Percentiles rank a stretch among this genome's conserved stretches.
Evolutionary conservation across 192 early-diverging fungal species (phyloP).

Genomic region (Backusella westeae): DNA sequence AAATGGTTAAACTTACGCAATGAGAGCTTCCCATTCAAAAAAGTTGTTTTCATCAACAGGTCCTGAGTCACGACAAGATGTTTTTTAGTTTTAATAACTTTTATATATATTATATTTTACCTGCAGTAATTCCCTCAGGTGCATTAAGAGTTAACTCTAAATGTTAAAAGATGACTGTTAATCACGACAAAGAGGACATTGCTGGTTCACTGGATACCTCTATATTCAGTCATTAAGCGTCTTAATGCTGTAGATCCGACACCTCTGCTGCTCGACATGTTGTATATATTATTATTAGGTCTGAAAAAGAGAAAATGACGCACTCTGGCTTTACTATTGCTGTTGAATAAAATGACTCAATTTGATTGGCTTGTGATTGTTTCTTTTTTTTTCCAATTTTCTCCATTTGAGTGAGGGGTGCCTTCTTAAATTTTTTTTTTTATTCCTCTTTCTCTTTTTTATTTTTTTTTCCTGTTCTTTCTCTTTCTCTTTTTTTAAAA

Average conservation of each 20-base stretch:
- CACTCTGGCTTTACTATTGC: neutral
- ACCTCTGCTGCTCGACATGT: slow-evolving; percentile 23
- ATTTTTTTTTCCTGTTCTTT: neutral
- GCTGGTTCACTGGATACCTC: slow-evolving; percentile 44
- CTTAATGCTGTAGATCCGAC: slow-evolving; percentile 78
- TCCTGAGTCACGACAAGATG: slow-evolving; percentile 39
- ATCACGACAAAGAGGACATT: neutral
- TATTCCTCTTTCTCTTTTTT: neutral
- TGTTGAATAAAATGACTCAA: neutral
- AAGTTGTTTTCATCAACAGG: slow-evolving; percentile 83
- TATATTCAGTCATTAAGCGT: slow-evolving; percentile 92
- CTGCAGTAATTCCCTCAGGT: slow-evolving; percentile 91
- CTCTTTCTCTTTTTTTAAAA: neutral
- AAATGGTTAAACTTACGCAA: slow-evolving; percentile 53
- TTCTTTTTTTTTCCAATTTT: slow-evolving; percentile 1
- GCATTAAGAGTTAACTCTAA: slow-evolving; percentile 84
- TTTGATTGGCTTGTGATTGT: neutral
- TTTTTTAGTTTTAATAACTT: too few species aligned
- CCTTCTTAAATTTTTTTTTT: neutral
- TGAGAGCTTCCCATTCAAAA: slow-evolving; percentile 87
- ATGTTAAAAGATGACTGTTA: neutral
- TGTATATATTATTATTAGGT: neutral
- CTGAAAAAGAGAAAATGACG: neutral
- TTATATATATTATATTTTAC: slow-evolving; percentile 27
- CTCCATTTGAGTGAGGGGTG: neutral